Evolutionary conservation across 176 grass and related monocot genomes (phyloP), one percentile per base, ranked within the genome.

Genomic region (Panicum miliaceum): DNA sequence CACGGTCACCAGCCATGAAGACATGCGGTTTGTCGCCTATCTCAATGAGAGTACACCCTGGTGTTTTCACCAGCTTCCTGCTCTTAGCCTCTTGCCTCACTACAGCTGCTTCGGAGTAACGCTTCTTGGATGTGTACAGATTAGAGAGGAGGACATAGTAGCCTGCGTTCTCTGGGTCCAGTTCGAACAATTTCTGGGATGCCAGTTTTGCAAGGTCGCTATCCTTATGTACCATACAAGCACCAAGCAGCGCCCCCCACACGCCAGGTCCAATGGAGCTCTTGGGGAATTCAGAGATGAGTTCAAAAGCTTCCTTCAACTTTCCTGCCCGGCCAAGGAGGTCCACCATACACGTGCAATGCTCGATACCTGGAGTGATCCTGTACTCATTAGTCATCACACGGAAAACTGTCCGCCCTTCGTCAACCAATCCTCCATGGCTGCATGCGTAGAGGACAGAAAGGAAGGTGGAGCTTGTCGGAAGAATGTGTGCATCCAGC

Each of bases 311-410:
- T 67, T 94, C 90, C 68, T 81, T 81, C 64, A 97, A 89, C 19
- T 51, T 75, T 73, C 95, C 95, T 45, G 88, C 88, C 64, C 90
- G 89, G 35, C 92, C 95, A 15, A 97, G 88, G 72, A 97, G 88
- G 70, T 97, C 95, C 41, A 94, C 92, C 95, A 97, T 91, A 82
- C 92, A 94, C 52, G 95, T 92, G 82, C 90, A 94, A 68, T 97
- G 95, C 38, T 94, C 89, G 0, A 94, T 32, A 59, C 91, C 80
- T 69, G 92, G 92, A 71, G 16, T 69, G 25, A 92, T 73, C 12
- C 47, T 53, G 22, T 90, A 77, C 82, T 90, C 64, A 15, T 84
- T 72, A 73, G 57, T 84, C 81, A 94, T 94, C 6, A 85, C 89
- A 47, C 27, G 59, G 84, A 97, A 97, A n/a, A 86, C 71, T 45